Evolutionary conservation across 2,329 filamentous ascomycete species (phyloP).

Genomic region (Colletotrichum caudatum): DNA sequence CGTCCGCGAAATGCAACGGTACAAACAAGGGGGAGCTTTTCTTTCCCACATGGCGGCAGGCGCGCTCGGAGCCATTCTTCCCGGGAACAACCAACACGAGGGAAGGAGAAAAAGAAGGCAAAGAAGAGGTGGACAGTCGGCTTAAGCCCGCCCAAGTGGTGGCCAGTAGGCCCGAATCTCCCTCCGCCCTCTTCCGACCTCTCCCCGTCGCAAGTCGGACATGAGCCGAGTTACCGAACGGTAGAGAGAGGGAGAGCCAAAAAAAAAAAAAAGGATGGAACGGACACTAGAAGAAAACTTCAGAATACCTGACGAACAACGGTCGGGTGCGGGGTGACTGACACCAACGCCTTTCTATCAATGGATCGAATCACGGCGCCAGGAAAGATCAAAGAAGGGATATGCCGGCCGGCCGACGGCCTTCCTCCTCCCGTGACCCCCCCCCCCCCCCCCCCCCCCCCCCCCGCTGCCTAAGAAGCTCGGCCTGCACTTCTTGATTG

Average conservation of each 20-base stretch:
- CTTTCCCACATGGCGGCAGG: neutral
- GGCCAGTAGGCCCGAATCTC: conserved; percentile 10
- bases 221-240: conserved; percentile 5
- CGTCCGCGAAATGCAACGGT: neutral
- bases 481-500: conserved; percentile 1
- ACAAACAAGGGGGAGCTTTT: neutral
- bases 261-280: too few species aligned
- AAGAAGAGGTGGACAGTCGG: neutral
- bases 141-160: too few species aligned
- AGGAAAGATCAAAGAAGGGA: conserved; percentile 3
- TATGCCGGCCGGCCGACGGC: neutral
- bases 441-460: too few species aligned
- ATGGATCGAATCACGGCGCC: neutral
- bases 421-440: neutral
- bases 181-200: neutral
- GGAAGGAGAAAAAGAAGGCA: neutral
- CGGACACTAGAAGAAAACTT: too few species aligned
- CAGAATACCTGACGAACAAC: too few species aligned
- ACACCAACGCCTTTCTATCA: neutral
- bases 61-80: neutral
- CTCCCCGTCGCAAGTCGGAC: conserved; percentile 3
- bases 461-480: neutral
- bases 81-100: too few species aligned
- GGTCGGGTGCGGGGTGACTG: neutral
- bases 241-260: too few species aligned